These are phyloP conservation scores for Penicillium vulpinum DNA, from an alignment of 2,329 filamentous ascomycete genomes.

Conservation along the genomic window DNA sequence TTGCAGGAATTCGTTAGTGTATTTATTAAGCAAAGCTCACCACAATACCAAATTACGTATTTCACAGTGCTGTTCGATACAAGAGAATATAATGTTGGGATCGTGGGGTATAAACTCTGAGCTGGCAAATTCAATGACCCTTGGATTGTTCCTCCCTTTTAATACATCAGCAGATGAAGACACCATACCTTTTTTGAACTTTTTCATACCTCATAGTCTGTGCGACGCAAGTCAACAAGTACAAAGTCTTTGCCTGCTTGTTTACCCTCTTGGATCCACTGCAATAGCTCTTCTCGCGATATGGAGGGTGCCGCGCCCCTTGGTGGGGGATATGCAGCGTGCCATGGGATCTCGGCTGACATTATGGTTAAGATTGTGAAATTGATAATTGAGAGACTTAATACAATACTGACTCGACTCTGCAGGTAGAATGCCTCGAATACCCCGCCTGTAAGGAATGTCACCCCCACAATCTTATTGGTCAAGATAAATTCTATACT, in stretches of 20 bases:
- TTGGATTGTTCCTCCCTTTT: conserved; percentile 59
- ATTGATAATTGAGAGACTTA: not conserved
- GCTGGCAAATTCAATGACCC: conserved; percentile 54
- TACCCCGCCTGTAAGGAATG: conserved; percentile 3
- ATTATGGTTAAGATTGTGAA: not conserved
- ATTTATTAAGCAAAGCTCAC: conserved; percentile 27
- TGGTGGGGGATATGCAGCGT: conserved; percentile 44
- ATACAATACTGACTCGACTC: not conserved
- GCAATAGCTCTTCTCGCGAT: conserved; percentile 38
- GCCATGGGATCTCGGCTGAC: conserved; percentile 35
- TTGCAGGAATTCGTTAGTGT: not conserved
- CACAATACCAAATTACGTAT: conserved; percentile 45
- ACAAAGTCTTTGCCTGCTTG: conserved; percentile 38
- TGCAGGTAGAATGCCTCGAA: not conserved
- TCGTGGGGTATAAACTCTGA: conserved; percentile 40
- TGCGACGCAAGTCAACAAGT: conserved; percentile 50
- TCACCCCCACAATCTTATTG: conserved; percentile 9
- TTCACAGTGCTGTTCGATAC: conserved; percentile 32
- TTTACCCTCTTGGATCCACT: conserved; percentile 36
- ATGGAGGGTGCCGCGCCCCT: conserved; percentile 29
- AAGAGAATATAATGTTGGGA: conserved; percentile 39
- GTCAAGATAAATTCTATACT: not conserved
- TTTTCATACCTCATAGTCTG: conserved; percentile 47
- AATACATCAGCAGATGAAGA: not conserved
- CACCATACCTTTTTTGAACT: not conserved